Percentiles rank a stretch among this genome's conserved stretches.
These are phyloP conservation scores for Telopea speciosissima DNA, from an alignment of 177 flowering plant genomes.

Conservation along the genomic window DNA sequence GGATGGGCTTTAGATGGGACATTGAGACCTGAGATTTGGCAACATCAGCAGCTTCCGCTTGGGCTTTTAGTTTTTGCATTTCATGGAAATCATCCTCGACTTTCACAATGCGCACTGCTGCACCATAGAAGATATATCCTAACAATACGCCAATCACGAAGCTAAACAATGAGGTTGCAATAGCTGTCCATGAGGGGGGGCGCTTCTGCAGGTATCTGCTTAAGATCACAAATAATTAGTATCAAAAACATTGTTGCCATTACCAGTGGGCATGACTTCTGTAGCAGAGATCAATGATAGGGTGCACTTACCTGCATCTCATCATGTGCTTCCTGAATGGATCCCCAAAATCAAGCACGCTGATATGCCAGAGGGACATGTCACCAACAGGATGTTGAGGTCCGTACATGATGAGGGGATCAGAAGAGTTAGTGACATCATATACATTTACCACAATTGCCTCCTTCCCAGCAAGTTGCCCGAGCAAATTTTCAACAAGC, in stretches of 20 bases:
- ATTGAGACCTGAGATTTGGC: conserved; percentile 87
- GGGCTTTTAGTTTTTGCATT: conserved; percentile 75
- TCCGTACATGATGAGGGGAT: conserved; percentile 76
- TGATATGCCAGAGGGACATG: conserved; percentile 54
- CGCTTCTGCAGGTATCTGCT: conserved; percentile 66
- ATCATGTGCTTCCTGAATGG: conserved; percentile 82
- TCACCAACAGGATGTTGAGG: conserved; percentile 58
- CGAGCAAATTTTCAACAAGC: conserved; percentile 83
- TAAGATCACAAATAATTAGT: conserved; percentile 13
- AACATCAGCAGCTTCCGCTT: conserved; percentile 93
- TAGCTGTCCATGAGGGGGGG: conserved; percentile 61
- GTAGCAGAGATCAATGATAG: conserved; percentile 1
- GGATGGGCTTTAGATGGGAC: background rate
- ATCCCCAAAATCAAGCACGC: conserved; percentile 91
- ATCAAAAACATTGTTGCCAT: background rate
- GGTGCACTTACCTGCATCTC: conserved; percentile 64
- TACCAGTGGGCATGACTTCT: background rate
- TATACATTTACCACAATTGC: conserved; percentile 81
- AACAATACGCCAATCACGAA: conserved; percentile 59
- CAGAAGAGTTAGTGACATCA: conserved; percentile 73
- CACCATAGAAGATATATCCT: conserved; percentile 64
- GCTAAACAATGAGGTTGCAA: conserved; percentile 45
- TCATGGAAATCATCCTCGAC: conserved; percentile 74
- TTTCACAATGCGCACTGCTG: conserved; percentile 66
- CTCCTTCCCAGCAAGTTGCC: conserved; percentile 81